phyloP scores from a whole-genome alignment of 2,329 filamentous ascomycete species.

The Cladosporium sp. region DNA sequence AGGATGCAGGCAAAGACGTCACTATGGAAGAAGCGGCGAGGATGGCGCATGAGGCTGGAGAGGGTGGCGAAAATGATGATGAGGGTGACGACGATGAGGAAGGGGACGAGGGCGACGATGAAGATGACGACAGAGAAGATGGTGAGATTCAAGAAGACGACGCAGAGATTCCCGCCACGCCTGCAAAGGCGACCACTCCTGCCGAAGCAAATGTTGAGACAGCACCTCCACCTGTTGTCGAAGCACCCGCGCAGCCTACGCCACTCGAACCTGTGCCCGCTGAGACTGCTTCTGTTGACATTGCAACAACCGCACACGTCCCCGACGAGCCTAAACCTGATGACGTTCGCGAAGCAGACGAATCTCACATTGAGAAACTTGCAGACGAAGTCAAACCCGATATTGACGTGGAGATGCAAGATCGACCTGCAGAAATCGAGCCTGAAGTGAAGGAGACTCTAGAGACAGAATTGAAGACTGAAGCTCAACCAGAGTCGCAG shows the following conservation, averaged over 20 bases:
- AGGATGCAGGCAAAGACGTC: constrained; percentile 32
- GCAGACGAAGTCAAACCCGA: neutral
- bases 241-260: neutral
- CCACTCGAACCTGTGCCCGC: neutral
- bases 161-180: constrained; percentile 18
- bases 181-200: constrained; percentile 17
- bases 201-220: neutral
- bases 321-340: neutral
- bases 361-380: neutral
- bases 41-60: constrained; percentile 40
- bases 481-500: neutral
- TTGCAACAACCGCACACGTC: neutral
- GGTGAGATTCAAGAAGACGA: constrained; percentile 31
- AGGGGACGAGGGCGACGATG: constrained; percentile 39
- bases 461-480: neutral
- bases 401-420: constrained; percentile 7
- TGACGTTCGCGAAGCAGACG: neutral
- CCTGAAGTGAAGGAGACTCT: neutral
- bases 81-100: constrained; percentile 48
- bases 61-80: constrained; percentile 42
- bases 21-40: constrained; percentile 37
- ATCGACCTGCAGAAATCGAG: neutral
- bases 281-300: neutral
- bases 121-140: constrained; percentile 43
- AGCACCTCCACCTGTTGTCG: neutral